These are phyloP conservation scores for Leucocoprinus birnbaumii DNA, from an alignment of 768 basidiomycete species.

Conservation along the genomic window DNA sequence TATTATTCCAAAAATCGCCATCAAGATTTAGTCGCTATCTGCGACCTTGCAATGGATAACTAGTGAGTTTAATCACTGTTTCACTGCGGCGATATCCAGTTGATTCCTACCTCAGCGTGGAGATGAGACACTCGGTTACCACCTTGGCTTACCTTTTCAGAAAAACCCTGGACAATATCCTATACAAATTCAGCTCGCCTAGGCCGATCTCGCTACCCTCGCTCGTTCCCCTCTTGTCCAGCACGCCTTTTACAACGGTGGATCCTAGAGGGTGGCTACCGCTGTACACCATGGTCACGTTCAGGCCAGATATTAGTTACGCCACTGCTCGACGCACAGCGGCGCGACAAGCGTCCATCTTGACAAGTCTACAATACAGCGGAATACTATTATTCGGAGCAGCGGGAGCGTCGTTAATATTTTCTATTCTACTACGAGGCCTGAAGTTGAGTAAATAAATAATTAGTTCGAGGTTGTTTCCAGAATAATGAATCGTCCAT, in stretches of 20 bases:
- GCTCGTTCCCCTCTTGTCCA: conserved; percentile 44
- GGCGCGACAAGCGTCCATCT: conserved; percentile 60
- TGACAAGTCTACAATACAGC: conserved; percentile 49
- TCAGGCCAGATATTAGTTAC: conserved; percentile 94
- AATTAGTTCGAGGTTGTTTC: conserved; percentile 28
- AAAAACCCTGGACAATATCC: conserved; percentile 74
- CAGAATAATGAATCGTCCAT: conserved; percentile 23
- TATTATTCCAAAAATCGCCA: conserved; percentile 82
- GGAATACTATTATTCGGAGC: conserved; percentile 42
- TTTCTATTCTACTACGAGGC: conserved; percentile 7
- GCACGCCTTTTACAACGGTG: conserved; percentile 54
- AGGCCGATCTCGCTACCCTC: conserved; percentile 43
- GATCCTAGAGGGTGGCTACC: conserved; percentile 82
- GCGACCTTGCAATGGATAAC: conserved; percentile 92
- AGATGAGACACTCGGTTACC: conserved; percentile 93
- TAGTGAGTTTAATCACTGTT: conserved; percentile 63
- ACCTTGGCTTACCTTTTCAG: conserved; percentile 77
- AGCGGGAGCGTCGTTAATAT: conserved; percentile 23
- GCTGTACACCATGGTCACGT: conserved; percentile 97
- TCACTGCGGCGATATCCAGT: conserved; percentile 13
- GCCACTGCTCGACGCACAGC: conserved; percentile 73
- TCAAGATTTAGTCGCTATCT: conserved; percentile 88
- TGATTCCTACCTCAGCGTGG: conserved; percentile 53
- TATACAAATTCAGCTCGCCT: conserved; percentile 59
- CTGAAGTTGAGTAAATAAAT: conserved; percentile 22